Conservation (phyloP, 768 basidiomycete species). For the Crucibulum laeve region DNA sequence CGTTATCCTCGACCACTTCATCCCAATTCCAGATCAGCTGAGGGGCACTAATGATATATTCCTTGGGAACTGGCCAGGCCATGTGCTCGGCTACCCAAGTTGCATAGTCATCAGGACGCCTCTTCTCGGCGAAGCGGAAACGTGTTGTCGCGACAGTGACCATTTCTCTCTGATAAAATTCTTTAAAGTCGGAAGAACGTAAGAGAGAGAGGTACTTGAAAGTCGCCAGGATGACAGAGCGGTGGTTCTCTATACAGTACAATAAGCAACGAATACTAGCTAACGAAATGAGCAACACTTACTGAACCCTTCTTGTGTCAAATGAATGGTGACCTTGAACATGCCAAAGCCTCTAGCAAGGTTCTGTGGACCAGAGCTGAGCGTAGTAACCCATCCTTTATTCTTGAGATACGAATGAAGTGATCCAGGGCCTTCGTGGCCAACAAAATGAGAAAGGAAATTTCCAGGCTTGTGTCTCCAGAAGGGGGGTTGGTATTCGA, state of each 20-base stretch:
- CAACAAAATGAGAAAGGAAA: slow-evolving; percentile 78
- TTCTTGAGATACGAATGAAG: slow-evolving; percentile 86
- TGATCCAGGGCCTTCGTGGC: slow-evolving; percentile 92
- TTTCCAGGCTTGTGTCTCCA: slow-evolving; percentile 77
- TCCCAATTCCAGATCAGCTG: slow-evolving; percentile 75
- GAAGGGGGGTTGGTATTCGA: slow-evolving; percentile 66
- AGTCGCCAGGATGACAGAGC: slow-evolving; percentile 58
- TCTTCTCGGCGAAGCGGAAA: slow-evolving; percentile 88
- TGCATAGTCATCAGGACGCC: slow-evolving; percentile 75
- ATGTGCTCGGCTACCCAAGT: slow-evolving; percentile 71
- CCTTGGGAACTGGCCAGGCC: slow-evolving; percentile 77
- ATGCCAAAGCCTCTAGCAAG: slow-evolving; percentile 83
- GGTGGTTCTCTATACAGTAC: slow-evolving; percentile 60
- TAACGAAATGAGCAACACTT: slow-evolving; percentile 22
- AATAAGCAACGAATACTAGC: background rate
- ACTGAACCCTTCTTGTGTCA: slow-evolving; percentile 89
- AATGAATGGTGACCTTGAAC: slow-evolving; percentile 77
- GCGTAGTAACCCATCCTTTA: slow-evolving; percentile 79
- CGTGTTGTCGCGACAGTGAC: slow-evolving; percentile 64
- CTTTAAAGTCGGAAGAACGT: slow-evolving; percentile 52
- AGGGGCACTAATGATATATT: slow-evolving; percentile 68
- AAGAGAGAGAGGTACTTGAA: slow-evolving; percentile 80
- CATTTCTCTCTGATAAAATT: slow-evolving; percentile 75
- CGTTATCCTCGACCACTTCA: slow-evolving; percentile 31
- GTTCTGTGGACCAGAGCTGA: slow-evolving; percentile 47